Evolutionary conservation across 495 filamentous ascomycete genomes (phyloP), one percentile per base, ranked within the genome.

Genomic region (Penicillium arizonense): DNA sequence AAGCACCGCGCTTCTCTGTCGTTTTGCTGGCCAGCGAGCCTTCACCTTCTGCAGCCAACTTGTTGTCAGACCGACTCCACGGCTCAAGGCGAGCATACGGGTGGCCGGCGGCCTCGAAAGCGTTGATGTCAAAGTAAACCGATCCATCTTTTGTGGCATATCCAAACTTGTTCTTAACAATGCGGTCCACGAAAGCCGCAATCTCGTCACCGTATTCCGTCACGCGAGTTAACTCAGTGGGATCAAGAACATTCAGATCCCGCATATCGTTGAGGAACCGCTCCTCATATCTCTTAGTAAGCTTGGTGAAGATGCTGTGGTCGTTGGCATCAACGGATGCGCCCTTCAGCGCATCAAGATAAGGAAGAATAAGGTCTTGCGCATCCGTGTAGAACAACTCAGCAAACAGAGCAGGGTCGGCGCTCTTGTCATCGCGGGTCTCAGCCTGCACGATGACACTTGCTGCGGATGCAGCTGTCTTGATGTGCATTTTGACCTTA

Each of bases 401-500:
- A 7, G 81, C 78, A 39, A 70, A 67, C 18, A 50, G 33, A 21
- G 61, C 41, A 28, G 63, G 47, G 5, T 54, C 59, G 7, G 56
- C 44, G 42, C 44, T 57, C 4, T 57, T 48, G 26, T 16, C 72
- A 70, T 32, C 75, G 58, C 64, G 74, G 53, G 38, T 71, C 58
- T 44, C 70, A 46, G 55, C 74, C 66, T 67, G 66, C 34, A 53
- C 64, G 28, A 91, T 77, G 8, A 81, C 82, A 39, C 71, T 62
- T 11, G 83, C 78, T 2, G 88, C 85, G 1, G 82, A 75, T 16
- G 78, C 74, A 47, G 86, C 84, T 3, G 89, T 96, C 63, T 82
- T 87, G 49, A 96, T 82, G 59, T 96, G 91, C 91, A 96, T 96
- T 64, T 95, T 96, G 45, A 89, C 71, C 76, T 97, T 97, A 3